Evolutionary conservation across 805 yeast species (phyloP).

Genomic region (Brettanomyces sp.): DNA sequence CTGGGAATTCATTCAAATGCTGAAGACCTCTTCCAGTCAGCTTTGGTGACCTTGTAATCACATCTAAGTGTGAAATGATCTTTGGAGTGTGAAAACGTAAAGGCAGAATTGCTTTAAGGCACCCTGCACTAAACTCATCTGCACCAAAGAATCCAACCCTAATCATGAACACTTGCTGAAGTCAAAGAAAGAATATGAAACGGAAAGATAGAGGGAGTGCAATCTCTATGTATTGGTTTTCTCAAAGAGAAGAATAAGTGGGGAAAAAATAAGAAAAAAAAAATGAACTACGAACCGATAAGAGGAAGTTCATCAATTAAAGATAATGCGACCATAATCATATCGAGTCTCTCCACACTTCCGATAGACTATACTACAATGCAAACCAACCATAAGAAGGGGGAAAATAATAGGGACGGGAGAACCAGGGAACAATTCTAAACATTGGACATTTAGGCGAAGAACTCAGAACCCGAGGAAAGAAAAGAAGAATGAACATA

Average conservation of each 20-base stretch:
- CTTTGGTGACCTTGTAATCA: conserved; percentile 58
- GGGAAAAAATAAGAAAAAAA: background rate
- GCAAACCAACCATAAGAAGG: too few species aligned
- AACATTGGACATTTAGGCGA: background rate
- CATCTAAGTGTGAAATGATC: conserved; percentile 32
- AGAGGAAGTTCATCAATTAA: too few species aligned
- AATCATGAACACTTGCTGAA: conserved; percentile 3
- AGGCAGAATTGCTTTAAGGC: conserved; percentile 33
- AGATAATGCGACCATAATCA: too few species aligned
- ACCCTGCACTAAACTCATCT: conserved; percentile 56
- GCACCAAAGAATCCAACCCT: conserved; percentile 68
- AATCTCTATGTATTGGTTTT: too few species aligned
- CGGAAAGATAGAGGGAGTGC: background rate
- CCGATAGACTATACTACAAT: too few species aligned
- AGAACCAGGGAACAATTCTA: background rate
- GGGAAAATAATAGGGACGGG: background rate
- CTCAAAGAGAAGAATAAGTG: background rate
- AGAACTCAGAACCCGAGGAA: background rate
- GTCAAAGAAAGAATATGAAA: too few species aligned
- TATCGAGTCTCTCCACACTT: too few species aligned
- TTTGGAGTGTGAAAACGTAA: conserved; percentile 3
- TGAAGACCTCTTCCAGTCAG: conserved; percentile 50
- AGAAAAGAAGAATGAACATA: background rate
- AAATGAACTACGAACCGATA: background rate
- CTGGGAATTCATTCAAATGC: conserved; percentile 41